phyloP scores from a whole-genome alignment of 176 grass and related monocot species.

The Coix lacrymajobi region DNA sequence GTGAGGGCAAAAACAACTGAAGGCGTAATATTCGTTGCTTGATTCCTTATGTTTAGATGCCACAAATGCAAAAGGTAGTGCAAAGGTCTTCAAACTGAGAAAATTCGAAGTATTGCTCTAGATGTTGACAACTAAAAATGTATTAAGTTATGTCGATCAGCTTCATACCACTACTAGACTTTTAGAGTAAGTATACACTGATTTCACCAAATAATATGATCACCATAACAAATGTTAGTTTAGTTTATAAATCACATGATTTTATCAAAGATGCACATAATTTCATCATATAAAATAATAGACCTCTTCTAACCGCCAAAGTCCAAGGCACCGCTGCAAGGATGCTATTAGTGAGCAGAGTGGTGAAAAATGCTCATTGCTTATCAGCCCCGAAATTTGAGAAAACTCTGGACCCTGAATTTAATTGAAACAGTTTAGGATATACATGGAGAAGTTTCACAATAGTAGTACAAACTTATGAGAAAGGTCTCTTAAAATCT shows the following conservation, averaged over 20 bases:
- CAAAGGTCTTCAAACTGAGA: background rate
- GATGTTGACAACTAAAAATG: background rate
- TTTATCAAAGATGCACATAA: background rate
- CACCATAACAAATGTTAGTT: background rate
- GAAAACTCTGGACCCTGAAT: slow-evolving; percentile 75
- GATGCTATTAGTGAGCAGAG: slow-evolving; percentile 72
- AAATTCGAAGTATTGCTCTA: background rate
- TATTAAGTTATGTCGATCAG: background rate
- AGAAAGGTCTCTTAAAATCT: slow-evolving; percentile 9
- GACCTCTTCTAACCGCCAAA: slow-evolving; percentile 90
- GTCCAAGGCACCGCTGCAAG: slow-evolving; percentile 55
- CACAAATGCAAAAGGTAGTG: background rate
- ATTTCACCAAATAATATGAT: slow-evolving; percentile 19
- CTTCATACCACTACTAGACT: background rate
- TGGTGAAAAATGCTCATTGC: slow-evolving; percentile 46
- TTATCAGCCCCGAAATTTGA: slow-evolving; percentile 56
- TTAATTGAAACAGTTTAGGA: slow-evolving; percentile 25
- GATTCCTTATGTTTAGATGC: background rate
- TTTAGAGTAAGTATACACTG: background rate
- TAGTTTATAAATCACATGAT: background rate
- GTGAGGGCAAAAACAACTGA: background rate
- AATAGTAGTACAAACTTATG: background rate
- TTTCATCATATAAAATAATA: background rate
- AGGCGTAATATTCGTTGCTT: background rate
- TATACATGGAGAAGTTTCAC: background rate